Conservation (phyloP, 306 rosid species). For the Datisca glomerata region DNA sequence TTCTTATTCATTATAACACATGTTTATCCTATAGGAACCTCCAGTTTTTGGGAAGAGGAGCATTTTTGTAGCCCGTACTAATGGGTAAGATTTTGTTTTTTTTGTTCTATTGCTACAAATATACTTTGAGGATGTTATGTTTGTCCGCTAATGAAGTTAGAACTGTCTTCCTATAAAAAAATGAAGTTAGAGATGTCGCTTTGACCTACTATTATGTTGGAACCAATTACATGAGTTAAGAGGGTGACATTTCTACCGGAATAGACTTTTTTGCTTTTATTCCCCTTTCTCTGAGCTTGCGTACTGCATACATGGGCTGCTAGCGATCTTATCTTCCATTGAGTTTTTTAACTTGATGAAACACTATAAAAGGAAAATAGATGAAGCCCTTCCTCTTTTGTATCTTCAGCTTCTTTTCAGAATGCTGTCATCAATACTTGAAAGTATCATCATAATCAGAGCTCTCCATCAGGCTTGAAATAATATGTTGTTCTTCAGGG, state of each 20-base stretch:
- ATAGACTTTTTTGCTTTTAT: too few relatives aligned
- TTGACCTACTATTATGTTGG: too few relatives aligned
- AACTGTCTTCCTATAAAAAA: not conserved
- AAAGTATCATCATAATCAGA: not conserved
- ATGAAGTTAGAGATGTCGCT: too few relatives aligned
- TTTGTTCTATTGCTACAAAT: not conserved
- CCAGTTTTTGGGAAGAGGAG: conserved; percentile 94
- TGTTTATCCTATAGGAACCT: conserved; percentile 65
- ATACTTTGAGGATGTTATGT: not conserved
- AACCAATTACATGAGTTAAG: too few relatives aligned
- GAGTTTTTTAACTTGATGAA: too few relatives aligned
- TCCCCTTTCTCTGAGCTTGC: too few relatives aligned
- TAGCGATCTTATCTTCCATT: too few relatives aligned
- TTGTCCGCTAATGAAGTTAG: not conserved
- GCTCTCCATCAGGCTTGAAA: not conserved
- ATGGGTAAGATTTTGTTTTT: conserved; percentile 52
- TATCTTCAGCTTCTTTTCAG: not conserved
- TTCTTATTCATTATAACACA: too few relatives aligned
- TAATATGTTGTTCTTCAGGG: conserved; percentile 38
- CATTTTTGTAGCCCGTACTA: conserved; percentile 61
- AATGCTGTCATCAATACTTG: not conserved
- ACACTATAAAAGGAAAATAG: not conserved
- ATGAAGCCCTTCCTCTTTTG: not conserved
- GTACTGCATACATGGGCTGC: too few relatives aligned
- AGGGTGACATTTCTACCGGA: too few relatives aligned